Base-by-base conservation (phyloP, 257 asterid genomes). In the Solanum ahanhuiri region DNA sequence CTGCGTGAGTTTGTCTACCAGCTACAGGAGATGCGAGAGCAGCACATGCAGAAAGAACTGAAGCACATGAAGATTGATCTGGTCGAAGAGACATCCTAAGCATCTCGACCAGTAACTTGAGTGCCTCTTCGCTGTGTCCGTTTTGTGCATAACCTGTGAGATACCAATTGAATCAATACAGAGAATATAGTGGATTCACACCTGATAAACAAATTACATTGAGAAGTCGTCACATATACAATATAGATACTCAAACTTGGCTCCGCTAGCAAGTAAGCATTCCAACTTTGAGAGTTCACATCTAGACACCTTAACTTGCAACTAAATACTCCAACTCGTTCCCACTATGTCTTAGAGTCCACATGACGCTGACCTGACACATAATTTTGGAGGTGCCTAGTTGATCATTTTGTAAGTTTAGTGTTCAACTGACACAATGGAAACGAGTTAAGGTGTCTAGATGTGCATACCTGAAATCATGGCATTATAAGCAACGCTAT, bases 61-160 rank as follows among this genome's bases (percentile, higher is more conserved):
- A 63, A 77, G 83, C 69, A 79, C 64, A 60, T 35, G 85, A 60
- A 31, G 81, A 63, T 23, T 76, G 45, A 41, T 86, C 88, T 25
- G 88, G 88, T 75, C 41, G 85, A 28, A 86, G 45, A 86, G 51
- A 28, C 51, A 30, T 22, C 75, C 88, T 86, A 39, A 86, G 45
- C 88, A 86, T 79, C 58, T 20, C 69, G 3, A 63, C 34, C 31
- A 73, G 58, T 79, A 86, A 64, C 41, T 64, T 63, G 79, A 86
- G 23, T 45, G 88, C 88, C 85, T 86, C 88, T 57, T 60, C 85
- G 0, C 39, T 63, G n/a, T 15, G 6, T 60, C 88, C 82, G 1
- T 86, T 86, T 63, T 86, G 88, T 66, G 85, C 81, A 79, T 60
- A 86, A 86, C 88, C 88, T 86, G 85, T 39, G 28, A 73, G 45